Conservation (phyloP, 441 rosid genomes). For the Croton laevigatus region DNA sequence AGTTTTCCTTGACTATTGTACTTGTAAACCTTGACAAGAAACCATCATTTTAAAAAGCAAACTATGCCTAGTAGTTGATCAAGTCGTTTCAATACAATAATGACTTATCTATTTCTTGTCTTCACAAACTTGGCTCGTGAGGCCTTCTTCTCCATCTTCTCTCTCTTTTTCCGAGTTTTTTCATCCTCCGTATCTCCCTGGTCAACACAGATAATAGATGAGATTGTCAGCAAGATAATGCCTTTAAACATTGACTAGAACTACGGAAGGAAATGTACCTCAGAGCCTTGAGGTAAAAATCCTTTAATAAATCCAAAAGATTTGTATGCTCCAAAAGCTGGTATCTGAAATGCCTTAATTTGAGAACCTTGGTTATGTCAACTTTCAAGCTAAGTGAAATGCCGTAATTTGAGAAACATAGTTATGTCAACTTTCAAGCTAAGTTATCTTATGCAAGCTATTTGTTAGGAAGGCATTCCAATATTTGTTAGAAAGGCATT, state of each 20-base stretch:
- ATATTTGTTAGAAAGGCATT: neutral
- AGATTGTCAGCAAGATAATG: neutral
- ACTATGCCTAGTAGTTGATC: conserved; percentile 1
- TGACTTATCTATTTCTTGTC: conserved; percentile 40
- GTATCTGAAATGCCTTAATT: conserved; percentile 43
- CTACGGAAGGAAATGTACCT: conserved; percentile 35
- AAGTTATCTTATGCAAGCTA: neutral
- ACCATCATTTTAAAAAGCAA: conserved; percentile 8
- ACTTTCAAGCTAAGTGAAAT: neutral
- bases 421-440: neutral
- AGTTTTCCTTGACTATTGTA: neutral
- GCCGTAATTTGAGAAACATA: neutral
- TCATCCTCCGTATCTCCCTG: conserved; percentile 58
- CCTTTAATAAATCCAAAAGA: conserved; percentile 64
- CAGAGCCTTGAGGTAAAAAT: conserved; percentile 57
- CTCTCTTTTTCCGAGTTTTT: conserved; percentile 61
- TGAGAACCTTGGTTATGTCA: neutral
- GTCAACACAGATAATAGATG: conserved; percentile 8
- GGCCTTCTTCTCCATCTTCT: conserved; percentile 66
- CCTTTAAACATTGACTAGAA: conserved; percentile 1
- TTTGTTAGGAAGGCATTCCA: neutral
- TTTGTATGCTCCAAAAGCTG: conserved; percentile 70
- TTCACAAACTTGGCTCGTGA: conserved; percentile 49
- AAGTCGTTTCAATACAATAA: neutral
- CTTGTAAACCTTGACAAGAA: neutral